Evolutionary conservation across 495 filamentous ascomycete genomes (phyloP), one percentile per base, ranked within the genome.

Genomic region (Podospora anserina): DNA sequence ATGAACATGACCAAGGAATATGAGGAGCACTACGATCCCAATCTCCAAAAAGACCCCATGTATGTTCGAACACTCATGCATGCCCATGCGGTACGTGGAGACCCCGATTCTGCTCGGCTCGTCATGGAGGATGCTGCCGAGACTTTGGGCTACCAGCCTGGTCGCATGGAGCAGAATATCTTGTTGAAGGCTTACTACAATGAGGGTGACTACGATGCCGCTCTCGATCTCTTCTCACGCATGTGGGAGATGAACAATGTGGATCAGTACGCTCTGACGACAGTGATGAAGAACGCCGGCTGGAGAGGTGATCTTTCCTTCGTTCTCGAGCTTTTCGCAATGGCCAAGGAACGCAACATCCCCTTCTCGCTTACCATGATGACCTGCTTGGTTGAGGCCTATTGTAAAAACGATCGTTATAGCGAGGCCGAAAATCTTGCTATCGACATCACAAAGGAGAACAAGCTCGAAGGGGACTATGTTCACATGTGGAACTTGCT

Each of bases 401-500:
- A 92, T 78, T 87, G 91, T 68, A 83, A 85, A n/a, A 87, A 89
- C 67, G 84, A 85, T 19, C 76, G 83, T 18, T 76, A 88, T 57
- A 71, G 80, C 44, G 77, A 80, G 71, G 92, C 92, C 11, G 88
- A 92, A 76, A 72, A 77, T 27, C 72, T 93, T n/a, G 82, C 86
- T 30, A 23, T 70, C 66, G 71, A 68, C 67, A 77, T 78, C 28
- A 77, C 72, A 61, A 82, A 76, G 55, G 82, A 81, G 32, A 68
- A 74, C 0, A 75, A 84, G 49, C 70, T 79, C 27, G 67, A 81
- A 79, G 55, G 80, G 81, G 49, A 71, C 58, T 69, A 67, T 28
- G 88, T 88, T 18, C 76, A 81, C 60, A 87, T 94, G 79, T 97
- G 92, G 91, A 97, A 97, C 74, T 80, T 84, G 20, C 78, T 97